These are phyloP conservation scores for Scheffersomyces segobiensis DNA, from an alignment of 1,139 yeast genomes.

Conservation along the genomic window DNA sequence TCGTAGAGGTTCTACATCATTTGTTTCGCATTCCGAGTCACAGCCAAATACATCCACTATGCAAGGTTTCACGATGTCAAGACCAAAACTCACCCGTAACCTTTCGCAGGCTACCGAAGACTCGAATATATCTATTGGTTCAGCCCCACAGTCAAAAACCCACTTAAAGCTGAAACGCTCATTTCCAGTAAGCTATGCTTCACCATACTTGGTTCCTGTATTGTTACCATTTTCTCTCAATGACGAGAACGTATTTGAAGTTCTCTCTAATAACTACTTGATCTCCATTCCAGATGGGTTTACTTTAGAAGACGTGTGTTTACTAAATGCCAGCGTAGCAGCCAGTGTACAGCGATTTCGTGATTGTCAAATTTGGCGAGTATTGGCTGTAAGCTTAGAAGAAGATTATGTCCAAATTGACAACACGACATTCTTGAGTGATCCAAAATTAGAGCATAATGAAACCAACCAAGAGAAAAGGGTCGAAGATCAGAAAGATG, in stretches of 20 bases:
- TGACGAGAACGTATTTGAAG: conserved; percentile 43
- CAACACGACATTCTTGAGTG: background rate
- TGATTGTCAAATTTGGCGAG: conserved; percentile 70
- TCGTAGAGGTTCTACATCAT: conserved; percentile 8
- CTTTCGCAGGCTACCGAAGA: conserved; percentile 42
- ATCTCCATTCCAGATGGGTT: conserved; percentile 50
- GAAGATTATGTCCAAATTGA: conserved; percentile 32
- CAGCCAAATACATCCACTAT: conserved; percentile 9
- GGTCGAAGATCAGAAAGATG: conserved; percentile 16
- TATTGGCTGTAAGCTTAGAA: conserved; percentile 56
- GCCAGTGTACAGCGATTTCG: conserved; percentile 51
- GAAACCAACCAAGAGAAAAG: conserved; percentile 7
- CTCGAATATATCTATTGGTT: conserved; percentile 23
- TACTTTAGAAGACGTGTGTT: conserved; percentile 53
- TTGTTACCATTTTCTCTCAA: conserved; percentile 44
- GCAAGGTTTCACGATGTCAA: conserved; percentile 2
- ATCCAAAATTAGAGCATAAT: conserved; percentile 2
- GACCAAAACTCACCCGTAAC: conserved; percentile 34
- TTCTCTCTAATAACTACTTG: conserved; percentile 44
- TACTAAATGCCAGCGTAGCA: conserved; percentile 61
- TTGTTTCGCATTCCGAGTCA: conserved; percentile 2
- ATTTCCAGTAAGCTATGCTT: conserved; percentile 22
- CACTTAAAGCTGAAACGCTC: conserved; percentile 10
- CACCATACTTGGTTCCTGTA: conserved; percentile 50
- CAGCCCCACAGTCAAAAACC: conserved; percentile 10